Evolutionary conservation across 2,329 filamentous ascomycete genomes (phyloP).

Genomic region (Hypomyces perniciosus): DNA sequence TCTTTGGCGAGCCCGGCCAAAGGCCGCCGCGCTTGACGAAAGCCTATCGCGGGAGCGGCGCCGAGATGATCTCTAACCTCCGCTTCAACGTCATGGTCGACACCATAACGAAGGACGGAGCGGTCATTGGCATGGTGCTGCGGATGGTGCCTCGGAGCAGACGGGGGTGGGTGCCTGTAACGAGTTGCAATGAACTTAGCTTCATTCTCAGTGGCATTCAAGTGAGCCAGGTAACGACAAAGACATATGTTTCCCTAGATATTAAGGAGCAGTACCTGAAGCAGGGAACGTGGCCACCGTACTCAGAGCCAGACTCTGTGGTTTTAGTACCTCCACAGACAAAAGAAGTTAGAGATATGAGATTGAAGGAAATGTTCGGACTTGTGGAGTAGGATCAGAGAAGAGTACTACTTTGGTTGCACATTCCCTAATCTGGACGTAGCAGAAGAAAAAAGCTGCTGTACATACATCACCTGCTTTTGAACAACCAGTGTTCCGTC

Average conservation of each 20-base stretch:
- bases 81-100: constrained; percentile 13
- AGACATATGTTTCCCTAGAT: not conserved
- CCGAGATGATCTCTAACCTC: constrained; percentile 13
- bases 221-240: not conserved
- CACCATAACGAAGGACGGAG: not conserved
- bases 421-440: no score
- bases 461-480: no score
- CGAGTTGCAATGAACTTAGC: not conserved
- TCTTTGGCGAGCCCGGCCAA: not conserved
- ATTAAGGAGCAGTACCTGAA: not conserved
- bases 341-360: no score
- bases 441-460: no score
- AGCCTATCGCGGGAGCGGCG: constrained; percentile 10
- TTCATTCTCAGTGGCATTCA: not conserved
- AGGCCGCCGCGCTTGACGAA: constrained; percentile 1
- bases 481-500: no score
- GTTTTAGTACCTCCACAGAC: no score
- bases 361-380: no score
- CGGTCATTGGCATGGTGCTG: no score
- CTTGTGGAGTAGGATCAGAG: no score
- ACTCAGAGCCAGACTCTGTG: no score
- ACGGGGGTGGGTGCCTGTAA: not conserved
- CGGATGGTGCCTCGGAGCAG: no score
- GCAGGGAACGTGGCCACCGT: not conserved
- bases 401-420: no score